Percentiles rank a stretch among this genome's conserved stretches.
Evolutionary conservation across 306 rosid species (phyloP).

Genomic region (Glycine tomentella): DNA sequence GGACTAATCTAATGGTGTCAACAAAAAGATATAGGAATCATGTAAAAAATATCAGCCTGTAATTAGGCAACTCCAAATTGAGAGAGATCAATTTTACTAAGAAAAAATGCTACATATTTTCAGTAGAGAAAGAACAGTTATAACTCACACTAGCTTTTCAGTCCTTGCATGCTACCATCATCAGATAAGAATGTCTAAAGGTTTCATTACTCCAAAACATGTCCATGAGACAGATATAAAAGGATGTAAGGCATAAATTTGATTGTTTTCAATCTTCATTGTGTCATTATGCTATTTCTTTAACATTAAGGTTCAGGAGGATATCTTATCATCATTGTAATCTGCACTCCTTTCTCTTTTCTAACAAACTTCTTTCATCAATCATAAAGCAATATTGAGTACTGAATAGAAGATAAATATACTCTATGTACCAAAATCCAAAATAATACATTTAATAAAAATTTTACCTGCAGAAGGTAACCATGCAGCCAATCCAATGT

Average conservation of each 20-base stretch:
- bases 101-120: slow-evolving; percentile 10
- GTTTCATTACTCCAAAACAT: background rate
- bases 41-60: background rate
- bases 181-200: background rate
- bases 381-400: no score
- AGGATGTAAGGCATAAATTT: background rate
- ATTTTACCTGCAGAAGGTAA: slow-evolving; percentile 85
- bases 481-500: slow-evolving; percentile 90
- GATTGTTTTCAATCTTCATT: slow-evolving; percentile 6
- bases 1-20: slow-evolving; percentile 4
- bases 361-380: background rate
- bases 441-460: background rate
- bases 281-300: slow-evolving; percentile 4
- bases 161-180: slow-evolving; percentile 26
- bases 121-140: slow-evolving; percentile 21
- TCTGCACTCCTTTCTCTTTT: background rate
- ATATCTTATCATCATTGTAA: background rate
- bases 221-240: background rate
- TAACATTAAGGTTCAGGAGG: background rate
- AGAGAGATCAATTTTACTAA: background rate
- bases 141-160: background rate
- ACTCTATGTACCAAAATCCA: no score
- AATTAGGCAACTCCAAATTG: slow-evolving; percentile 19
- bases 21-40: slow-evolving; percentile 24
- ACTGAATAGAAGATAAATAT: no score